These are phyloP conservation scores for Stagonosporopsis vannaccii DNA, from an alignment of 2,329 filamentous ascomycete genomes.

Conservation along the genomic window DNA sequence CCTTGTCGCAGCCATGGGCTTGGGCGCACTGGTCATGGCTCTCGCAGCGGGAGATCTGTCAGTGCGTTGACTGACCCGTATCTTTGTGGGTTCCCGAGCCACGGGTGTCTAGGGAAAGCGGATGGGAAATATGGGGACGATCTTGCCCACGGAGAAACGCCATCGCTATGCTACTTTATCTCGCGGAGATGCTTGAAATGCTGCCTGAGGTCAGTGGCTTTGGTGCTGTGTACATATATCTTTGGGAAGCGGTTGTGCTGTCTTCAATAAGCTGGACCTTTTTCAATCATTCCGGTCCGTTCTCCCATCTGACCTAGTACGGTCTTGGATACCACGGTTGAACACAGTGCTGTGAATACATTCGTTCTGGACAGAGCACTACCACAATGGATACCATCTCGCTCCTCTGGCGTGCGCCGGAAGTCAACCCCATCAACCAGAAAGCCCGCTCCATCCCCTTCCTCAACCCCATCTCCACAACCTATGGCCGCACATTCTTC, in stretches of 20 bases:
- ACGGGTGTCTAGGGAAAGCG: not conserved
- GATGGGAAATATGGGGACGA: slow-evolving; percentile 11
- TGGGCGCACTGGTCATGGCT: not conserved
- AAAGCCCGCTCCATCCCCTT: slow-evolving; percentile 81
- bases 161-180: slow-evolving; percentile 5
- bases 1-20: not conserved
- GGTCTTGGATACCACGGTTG: not conserved
- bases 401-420: slow-evolving; percentile 59
- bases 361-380: not conserved
- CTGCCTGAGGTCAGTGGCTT: slow-evolving; percentile 13
- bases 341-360: not conserved
- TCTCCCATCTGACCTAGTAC: not conserved
- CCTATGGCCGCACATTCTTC: slow-evolving; percentile 85
- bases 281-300: not conserved
- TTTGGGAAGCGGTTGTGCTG: not conserved
- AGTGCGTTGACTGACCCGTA: slow-evolving; percentile 6
- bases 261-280: not conserved
- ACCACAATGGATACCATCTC: slow-evolving; percentile 26
- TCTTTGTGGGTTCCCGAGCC: slow-evolving; percentile 2
- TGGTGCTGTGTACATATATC: slow-evolving; percentile 1
- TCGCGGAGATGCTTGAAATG: slow-evolving; percentile 18
- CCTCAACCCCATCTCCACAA: slow-evolving; percentile 74
- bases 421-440: slow-evolving; percentile 79
- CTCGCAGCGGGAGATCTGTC: slow-evolving; percentile 11
- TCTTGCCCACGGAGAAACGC: slow-evolving; percentile 19